Evolutionary conservation across 2,329 filamentous ascomycete genomes (phyloP).

Genomic region (Epicoccum sorghinum): DNA sequence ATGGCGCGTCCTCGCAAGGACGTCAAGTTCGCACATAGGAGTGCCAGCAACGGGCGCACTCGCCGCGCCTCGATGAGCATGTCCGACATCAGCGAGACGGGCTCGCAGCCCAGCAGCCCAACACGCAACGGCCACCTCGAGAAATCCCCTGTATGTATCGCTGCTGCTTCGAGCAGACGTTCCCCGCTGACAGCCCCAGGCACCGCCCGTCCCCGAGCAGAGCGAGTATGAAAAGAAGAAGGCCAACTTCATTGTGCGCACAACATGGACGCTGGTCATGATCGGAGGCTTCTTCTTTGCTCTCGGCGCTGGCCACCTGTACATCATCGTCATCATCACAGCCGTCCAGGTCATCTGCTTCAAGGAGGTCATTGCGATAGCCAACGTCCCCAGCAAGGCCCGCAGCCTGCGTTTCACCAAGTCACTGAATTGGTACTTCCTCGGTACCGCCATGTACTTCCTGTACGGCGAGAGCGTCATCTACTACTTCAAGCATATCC

Average conservation of each 20-base stretch:
- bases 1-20: conserved; percentile 58
- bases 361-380: conserved; percentile 98
- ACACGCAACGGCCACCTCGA: conserved; percentile 50
- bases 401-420: conserved; percentile 93
- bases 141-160: conserved; percentile 13
- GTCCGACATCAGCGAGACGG: conserved; percentile 71
- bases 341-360: conserved; percentile 95
- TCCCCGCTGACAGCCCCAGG: conserved; percentile 32
- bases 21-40: conserved; percentile 66
- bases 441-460: conserved; percentile 99
- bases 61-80: conserved; percentile 71
- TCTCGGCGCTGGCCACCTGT: conserved; percentile 96
- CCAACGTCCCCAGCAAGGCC: conserved; percentile 89
- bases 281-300: conserved; percentile 89
- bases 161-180: not conserved
- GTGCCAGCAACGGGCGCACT: conserved; percentile 55
- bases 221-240: conserved; percentile 98
- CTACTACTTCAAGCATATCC: conserved; percentile 99
- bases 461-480: conserved; percentile 98
- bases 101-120: conserved; percentile 59
- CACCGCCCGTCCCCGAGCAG: conserved; percentile 49
- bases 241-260: conserved; percentile 93
- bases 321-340: conserved; percentile 92
- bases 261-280: conserved; percentile 99
- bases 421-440: conserved; percentile 98